Percentiles rank a stretch among this genome's conserved stretches.
These are phyloP conservation scores for Phaffomyces opuntiae DNA, from an alignment of 805 yeast species.

Conservation along the genomic window DNA sequence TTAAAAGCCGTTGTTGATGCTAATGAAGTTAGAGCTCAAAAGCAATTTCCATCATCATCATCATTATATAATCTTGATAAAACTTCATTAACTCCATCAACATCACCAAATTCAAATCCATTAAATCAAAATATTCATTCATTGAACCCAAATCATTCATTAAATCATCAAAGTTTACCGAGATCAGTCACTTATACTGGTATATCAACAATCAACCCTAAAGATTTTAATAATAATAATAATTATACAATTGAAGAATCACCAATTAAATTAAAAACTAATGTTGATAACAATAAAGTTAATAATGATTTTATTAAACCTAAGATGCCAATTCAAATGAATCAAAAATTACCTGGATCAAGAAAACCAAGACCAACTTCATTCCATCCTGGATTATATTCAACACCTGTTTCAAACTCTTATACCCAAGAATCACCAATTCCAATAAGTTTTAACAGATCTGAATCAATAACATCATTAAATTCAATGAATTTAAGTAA, in stretches of 20 bases:
- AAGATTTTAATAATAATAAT: constrained; percentile 7
- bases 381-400: constrained; percentile 58
- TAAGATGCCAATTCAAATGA: constrained; percentile 17
- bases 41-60: constrained; percentile 10
- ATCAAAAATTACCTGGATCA: constrained; percentile 26
- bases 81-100: constrained; percentile 2
- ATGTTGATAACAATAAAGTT: neutral
- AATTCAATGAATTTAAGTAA: constrained; percentile 31
- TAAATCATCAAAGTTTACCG: constrained; percentile 18
- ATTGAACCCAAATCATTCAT: neutral
- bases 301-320: constrained; percentile 15
- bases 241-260: constrained; percentile 20
- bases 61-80: constrained; percentile 18
- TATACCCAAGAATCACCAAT: neutral
- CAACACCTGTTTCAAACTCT: constrained; percentile 14
- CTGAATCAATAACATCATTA: constrained; percentile 36
- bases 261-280: constrained; percentile 9
- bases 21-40: constrained; percentile 30
- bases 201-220: constrained; percentile 11
- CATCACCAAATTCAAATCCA: constrained; percentile 2
- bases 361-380: constrained; percentile 79
- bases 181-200: constrained; percentile 31
- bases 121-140: too few relatives aligned
- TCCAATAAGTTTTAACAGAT: constrained; percentile 16
- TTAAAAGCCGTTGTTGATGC: constrained; percentile 71